Conservation (phyloP, 306 rosid species). For the Cicer cuneatum region DNA sequence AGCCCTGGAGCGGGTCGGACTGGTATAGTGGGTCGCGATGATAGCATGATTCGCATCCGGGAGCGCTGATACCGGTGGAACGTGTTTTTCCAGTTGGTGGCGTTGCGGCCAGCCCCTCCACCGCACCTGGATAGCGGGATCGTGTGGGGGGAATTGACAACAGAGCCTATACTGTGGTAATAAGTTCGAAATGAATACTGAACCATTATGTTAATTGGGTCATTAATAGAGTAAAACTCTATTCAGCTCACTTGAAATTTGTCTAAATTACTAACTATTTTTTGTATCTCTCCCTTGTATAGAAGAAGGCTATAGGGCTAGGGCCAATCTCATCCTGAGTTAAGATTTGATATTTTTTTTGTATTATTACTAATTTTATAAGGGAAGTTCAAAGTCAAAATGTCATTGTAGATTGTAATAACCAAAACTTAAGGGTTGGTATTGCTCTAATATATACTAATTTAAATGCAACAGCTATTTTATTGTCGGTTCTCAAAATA, state of each 20-base stretch:
- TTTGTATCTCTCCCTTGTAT: too few relatives aligned
- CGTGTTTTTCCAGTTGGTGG: too few relatives aligned
- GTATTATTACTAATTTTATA: constrained; percentile 1
- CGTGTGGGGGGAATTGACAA: too few relatives aligned
- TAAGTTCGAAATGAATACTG: not conserved
- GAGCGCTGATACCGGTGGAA: too few relatives aligned
- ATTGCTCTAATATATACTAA: not conserved
- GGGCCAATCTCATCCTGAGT: not conserved
- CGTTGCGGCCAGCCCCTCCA: too few relatives aligned
- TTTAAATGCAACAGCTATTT: constrained; percentile 1
- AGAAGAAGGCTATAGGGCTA: too few relatives aligned
- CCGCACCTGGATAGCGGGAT: too few relatives aligned
- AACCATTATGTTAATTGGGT: not conserved
- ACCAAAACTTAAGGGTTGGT: not conserved
- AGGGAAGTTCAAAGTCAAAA: not conserved
- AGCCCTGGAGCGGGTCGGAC: too few relatives aligned
- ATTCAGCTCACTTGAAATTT: not conserved
- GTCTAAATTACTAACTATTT: not conserved
- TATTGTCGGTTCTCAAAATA: not conserved
- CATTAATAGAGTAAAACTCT: constrained; percentile 1
- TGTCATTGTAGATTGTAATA: constrained; percentile 1
- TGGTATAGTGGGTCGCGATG: too few relatives aligned
- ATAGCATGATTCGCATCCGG: too few relatives aligned
- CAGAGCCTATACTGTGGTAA: not conserved
- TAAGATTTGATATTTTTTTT: not conserved